Percentiles rank a stretch among this genome's conserved stretches.
phyloP scores from a whole-genome alignment of 805 yeast genomes.

The Saturnispora dispora region DNA sequence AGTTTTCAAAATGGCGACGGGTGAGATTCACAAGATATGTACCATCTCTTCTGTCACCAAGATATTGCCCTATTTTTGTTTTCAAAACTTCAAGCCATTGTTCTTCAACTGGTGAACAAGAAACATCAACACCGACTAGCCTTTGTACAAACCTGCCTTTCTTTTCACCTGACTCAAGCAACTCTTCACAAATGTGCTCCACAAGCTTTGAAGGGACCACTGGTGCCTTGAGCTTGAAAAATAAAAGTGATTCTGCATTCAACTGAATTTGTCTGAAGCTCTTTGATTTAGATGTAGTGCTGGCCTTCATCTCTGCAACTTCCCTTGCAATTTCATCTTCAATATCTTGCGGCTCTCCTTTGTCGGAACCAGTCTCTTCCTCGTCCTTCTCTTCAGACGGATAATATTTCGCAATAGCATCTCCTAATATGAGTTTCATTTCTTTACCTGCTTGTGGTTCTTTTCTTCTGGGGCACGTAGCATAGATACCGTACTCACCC shows the following conservation, averaged over 20 bases:
- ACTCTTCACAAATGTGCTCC: slow-evolving; percentile 51
- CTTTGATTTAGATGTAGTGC: slow-evolving; percentile 16
- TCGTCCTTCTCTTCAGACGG: slow-evolving; percentile 24
- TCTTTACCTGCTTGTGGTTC: slow-evolving; percentile 77
- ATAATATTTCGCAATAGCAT: slow-evolving; percentile 40
- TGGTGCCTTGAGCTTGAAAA: slow-evolving; percentile 73
- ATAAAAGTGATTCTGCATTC: slow-evolving; percentile 76
- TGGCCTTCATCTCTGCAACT: slow-evolving; percentile 45
- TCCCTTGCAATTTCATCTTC: slow-evolving; percentile 74
- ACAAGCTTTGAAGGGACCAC: slow-evolving; percentile 71
- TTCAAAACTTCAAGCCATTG: slow-evolving; percentile 49
- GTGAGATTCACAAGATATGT: slow-evolving; percentile 74
- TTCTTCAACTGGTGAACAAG: slow-evolving; percentile 63
- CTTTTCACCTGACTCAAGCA: slow-evolving; percentile 41
- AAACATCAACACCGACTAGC: slow-evolving; percentile 67
- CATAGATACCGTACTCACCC: slow-evolving; percentile 78
- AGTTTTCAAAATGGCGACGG: slow-evolving; percentile 65
- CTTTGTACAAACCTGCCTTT: slow-evolving; percentile 69
- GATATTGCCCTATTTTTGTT: slow-evolving; percentile 12
- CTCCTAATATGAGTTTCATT: slow-evolving; percentile 48
- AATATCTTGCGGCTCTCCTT: slow-evolving; percentile 34
- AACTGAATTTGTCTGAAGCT: slow-evolving; percentile 41
- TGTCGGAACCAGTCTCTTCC: slow-evolving; percentile 1
- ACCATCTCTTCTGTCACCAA: slow-evolving; percentile 9
- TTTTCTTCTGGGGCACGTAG: slow-evolving; percentile 75